phyloP scores from a whole-genome alignment of 2,329 filamentous ascomycete species.

The Penicillium paneum region DNA sequence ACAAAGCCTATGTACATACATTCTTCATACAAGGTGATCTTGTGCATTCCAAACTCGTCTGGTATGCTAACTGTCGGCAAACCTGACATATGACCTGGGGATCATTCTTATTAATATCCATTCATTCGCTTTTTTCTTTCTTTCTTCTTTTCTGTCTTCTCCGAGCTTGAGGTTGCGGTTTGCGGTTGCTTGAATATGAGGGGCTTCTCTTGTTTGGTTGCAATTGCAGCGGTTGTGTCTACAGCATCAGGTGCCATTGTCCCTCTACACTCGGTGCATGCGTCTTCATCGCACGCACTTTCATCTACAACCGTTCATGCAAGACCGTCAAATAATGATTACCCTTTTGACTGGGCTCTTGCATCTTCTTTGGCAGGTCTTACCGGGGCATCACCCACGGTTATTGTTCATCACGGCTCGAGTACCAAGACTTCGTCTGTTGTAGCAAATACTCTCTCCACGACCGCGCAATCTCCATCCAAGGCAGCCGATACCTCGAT shows the following conservation, averaged over 20 bases:
- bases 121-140: background rate
- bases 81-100: background rate
- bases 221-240: constrained; percentile 10
- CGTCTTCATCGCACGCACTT: background rate
- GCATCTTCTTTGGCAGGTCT: constrained; percentile 1
- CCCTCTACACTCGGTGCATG: constrained; percentile 3
- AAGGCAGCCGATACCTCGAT: background rate
- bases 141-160: background rate
- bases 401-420: background rate
- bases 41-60: constrained; percentile 10
- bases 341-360: background rate
- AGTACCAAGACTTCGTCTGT: background rate
- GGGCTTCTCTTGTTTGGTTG: constrained; percentile 9
- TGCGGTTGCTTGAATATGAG: constrained; percentile 17
- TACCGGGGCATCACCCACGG: background rate
- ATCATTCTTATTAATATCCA: background rate
- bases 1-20: constrained; percentile 6
- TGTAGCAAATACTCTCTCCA: background rate
- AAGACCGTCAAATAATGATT: background rate
- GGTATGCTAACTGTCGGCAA: background rate
- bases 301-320: background rate
- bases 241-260: constrained; percentile 15
- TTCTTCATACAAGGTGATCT: constrained; percentile 6
- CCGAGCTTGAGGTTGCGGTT: constrained; percentile 9
- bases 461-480: too few relatives aligned